Evolutionary conservation across 371 early-diverging fungal species (phyloP).

Genomic region (Umbelopsis sp.): DNA sequence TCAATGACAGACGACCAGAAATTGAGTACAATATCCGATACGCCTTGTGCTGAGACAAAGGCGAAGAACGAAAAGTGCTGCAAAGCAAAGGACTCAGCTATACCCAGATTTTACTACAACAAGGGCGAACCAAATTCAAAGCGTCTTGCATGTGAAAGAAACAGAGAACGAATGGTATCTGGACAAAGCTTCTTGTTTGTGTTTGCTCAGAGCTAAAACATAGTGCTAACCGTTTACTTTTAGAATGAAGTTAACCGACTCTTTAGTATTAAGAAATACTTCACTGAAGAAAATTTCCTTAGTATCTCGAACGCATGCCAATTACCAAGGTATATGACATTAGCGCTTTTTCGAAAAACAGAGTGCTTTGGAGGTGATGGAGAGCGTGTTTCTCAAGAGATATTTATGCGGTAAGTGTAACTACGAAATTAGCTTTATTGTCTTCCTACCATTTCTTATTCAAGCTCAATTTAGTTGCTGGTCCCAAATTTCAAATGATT

Average conservation of each 20-base stretch:
- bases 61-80: not conserved
- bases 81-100: constrained; percentile 18
- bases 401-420: constrained; percentile 29
- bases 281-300: constrained; percentile 54
- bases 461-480: constrained; percentile 35
- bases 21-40: too few relatives aligned
- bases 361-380: constrained; percentile 21
- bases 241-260: constrained; percentile 34
- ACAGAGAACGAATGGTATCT: not conserved
- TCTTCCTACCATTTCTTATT: not conserved
- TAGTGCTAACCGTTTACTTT: constrained; percentile 1
- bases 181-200: not conserved
- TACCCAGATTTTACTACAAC: constrained; percentile 50
- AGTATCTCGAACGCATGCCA: constrained; percentile 58
- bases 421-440: not conserved
- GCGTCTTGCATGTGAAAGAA: not conserved
- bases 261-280: constrained; percentile 27
- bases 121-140: constrained; percentile 35
- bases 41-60: not conserved
- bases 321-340: constrained; percentile 64
- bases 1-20: too few relatives aligned
- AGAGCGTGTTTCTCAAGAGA: constrained; percentile 29
- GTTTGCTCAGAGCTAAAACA: constrained; percentile 24
- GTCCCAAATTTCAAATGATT: constrained; percentile 32
- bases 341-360: constrained; percentile 62